Evolutionary conservation across 2,329 filamentous ascomycete genomes (phyloP), one percentile per base, ranked within the genome.

Genomic region (Ceratocystis lukuohia): DNA sequence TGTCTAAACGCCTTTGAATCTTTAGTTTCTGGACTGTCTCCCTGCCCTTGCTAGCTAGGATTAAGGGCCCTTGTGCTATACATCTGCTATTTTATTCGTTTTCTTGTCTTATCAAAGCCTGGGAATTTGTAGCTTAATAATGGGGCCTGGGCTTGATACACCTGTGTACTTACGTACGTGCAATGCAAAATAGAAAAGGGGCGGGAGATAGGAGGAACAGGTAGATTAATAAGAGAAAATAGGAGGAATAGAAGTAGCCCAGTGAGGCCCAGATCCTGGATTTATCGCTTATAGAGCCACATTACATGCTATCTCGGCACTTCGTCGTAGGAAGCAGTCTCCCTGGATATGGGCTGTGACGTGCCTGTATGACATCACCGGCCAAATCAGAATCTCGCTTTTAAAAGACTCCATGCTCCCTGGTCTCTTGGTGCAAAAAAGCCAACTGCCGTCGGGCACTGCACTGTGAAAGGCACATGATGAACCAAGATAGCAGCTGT

Each of bases 391-490:
- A 53, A 8, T 25, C 48, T 53, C 48, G 20, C 22, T 53, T 53
- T 53, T 10, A 25, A 8, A 50, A 50, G n/a, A 8, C 22, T n/a
- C 20, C 46, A 22, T 53, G 10, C 48, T n/a, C 10, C 22, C 4
- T 20, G 1, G 8, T 25, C 15, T 53, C 20, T 10, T 53, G 22
- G n/a, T 37, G 56, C 17, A 8, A 8, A 15, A n/a, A n/a, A 33
- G 37, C 10, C 17, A 33, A 30, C 33, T 59, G 56, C 10, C 6
- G 8, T 37, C 33, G 56, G 56, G 56, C 28, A 59, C 56, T n/a
- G 56, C 56, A 59, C 56, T 30, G 28, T 25, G 53, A 17, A 59
- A 33, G 56, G 56, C 28, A 37, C 56, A 28, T 57, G 56, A 59
- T 20, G 56, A 37, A 30, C 30, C 5, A 59, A 37, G 15, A 59